Conservation (phyloP, 2,329 filamentous ascomycete genomes). For the Cladosporium sphaerospermum region DNA sequence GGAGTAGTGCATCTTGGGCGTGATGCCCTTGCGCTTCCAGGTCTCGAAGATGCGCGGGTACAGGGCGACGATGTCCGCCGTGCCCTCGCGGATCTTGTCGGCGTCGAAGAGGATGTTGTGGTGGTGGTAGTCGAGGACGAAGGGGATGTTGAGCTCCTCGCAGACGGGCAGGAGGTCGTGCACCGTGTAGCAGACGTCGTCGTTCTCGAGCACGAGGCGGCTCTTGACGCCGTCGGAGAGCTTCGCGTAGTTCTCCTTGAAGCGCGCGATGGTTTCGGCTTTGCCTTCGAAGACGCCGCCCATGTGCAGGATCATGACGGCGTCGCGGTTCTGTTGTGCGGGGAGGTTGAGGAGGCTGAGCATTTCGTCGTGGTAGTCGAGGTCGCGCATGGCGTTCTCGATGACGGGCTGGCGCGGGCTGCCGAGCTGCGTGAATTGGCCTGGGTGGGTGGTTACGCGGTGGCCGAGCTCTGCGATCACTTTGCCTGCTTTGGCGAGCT, state of each 20-base stretch:
- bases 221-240: slow-evolving; percentile 67
- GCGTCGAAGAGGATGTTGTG: slow-evolving; percentile 88
- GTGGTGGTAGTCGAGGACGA: slow-evolving; percentile 90
- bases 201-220: slow-evolving; percentile 84
- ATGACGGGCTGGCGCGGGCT: slow-evolving; percentile 76
- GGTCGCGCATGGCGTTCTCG: slow-evolving; percentile 67
- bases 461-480: slow-evolving; percentile 75
- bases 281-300: slow-evolving; percentile 89
- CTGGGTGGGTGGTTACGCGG: slow-evolving; percentile 82
- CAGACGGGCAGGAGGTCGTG: slow-evolving; percentile 86
- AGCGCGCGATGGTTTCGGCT: slow-evolving; percentile 67
- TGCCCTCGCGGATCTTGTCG: slow-evolving; percentile 70
- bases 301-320: slow-evolving; percentile 92
- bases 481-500: slow-evolving; percentile 67
- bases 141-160: slow-evolving; percentile 86
- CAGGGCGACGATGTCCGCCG: slow-evolving; percentile 68
- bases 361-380: slow-evolving; percentile 85
- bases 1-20: slow-evolving; percentile 95
- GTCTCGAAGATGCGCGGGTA: slow-evolving; percentile 74
- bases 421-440: slow-evolving; percentile 86
- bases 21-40: slow-evolving; percentile 78
- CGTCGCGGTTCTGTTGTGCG: slow-evolving; percentile 71
- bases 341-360: slow-evolving; percentile 70
- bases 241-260: slow-evolving; percentile 64
- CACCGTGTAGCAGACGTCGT: slow-evolving; percentile 88